Base-by-base conservation (phyloP, 2,329 filamentous ascomycete genomes). In the Plenodomus biglobosus region DNA sequence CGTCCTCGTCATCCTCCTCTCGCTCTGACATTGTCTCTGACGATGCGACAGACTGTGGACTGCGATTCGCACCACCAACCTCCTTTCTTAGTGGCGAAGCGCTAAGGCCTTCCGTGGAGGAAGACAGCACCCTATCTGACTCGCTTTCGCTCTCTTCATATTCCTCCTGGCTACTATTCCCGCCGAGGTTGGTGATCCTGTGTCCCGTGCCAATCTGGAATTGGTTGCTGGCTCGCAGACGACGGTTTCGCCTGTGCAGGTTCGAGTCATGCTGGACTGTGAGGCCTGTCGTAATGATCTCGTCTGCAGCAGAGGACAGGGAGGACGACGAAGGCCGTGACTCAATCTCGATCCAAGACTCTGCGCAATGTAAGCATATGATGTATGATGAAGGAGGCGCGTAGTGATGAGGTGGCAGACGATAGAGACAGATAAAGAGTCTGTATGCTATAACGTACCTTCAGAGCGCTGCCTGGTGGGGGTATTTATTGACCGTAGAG, bases 261-360 rank as follows among this genome's bases (percentile, higher is more conserved):
- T 84, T 83, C 38, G 83, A 80, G 60, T 81, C 80, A 56, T 80
- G 79, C 55, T 88, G 86, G 43, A 96, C 27, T 44, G 85, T 84
- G 36, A 96, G 80, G 20, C 92, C 92, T 4, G 90, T 94, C 1
- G 90, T 95, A 56, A 96, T 87, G 58, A 96, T 92, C 65, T 96
- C 92, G 58, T 96, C 91, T 66, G 87, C 85, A 44, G 85, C 74
- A 17, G 82, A 96, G 17, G 92, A 96, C 11, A 96, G 78, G 13
- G 92, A 96, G 5, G 92, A 96, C 2, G 92, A 95, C 0, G 92
- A 96, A 7, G 92, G 91, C 62, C 94, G 90, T 3, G 92, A 96
- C 39, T 88, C 84, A 52, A 99, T 85, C 71, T 99, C 92, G 61
- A 97, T 85, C 94, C 94, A 99, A 8, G 94, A 96, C 76, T 97